These are phyloP conservation scores for Phylloporus scabripes DNA, from an alignment of 768 basidiomycete genomes.

Conservation along the genomic window DNA sequence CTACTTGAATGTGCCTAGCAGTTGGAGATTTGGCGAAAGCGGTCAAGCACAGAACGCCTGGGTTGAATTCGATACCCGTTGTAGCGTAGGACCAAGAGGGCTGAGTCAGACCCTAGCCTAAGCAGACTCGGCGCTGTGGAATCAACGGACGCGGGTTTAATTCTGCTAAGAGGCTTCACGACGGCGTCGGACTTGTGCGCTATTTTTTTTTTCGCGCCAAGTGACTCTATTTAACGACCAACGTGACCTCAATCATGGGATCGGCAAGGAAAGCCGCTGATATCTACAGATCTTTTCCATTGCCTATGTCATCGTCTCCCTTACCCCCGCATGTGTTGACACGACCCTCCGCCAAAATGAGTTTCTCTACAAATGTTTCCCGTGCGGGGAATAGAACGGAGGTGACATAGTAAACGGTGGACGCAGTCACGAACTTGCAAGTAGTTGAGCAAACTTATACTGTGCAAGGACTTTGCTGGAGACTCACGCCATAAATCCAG, in stretches of 20 bases:
- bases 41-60: background rate
- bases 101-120: slow-evolving; percentile 1
- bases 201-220: background rate
- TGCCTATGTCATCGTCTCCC: background rate
- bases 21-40: background rate
- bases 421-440: slow-evolving; percentile 22
- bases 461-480: background rate
- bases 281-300: slow-evolving; percentile 3
- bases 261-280: slow-evolving; percentile 7
- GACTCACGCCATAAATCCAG: slow-evolving; percentile 69
- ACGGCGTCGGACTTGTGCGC: slow-evolving; percentile 11
- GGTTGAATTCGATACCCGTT: too few relatives aligned
- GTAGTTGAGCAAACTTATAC: background rate
- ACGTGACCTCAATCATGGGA: slow-evolving; percentile 1
- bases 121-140: slow-evolving; percentile 1
- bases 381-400: slow-evolving; percentile 23
- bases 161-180: too few relatives aligned
- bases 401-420: slow-evolving; percentile 23
- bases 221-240: background rate
- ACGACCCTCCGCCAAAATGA: slow-evolving; percentile 19
- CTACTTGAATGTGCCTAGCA: background rate
- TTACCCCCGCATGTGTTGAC: background rate
- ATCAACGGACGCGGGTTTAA: background rate
- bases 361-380: slow-evolving; percentile 24
- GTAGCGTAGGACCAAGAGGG: background rate